Conservation (phyloP, 345 rosid genomes). For the Gossypium herbaceum region DNA sequence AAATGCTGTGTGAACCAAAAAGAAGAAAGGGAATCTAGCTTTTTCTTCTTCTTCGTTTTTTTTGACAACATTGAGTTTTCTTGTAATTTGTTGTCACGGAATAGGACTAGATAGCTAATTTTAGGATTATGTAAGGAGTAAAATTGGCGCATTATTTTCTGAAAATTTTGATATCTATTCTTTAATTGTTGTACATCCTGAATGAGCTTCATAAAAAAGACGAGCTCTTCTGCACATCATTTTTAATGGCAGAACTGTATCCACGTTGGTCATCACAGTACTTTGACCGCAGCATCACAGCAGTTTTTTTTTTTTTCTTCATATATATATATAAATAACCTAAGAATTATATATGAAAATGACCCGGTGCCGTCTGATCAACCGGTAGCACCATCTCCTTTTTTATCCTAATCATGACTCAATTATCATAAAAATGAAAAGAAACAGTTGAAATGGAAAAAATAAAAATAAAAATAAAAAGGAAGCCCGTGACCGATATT, state of each 20-base stretch:
- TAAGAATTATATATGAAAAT: too few relatives aligned
- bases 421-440: too few relatives aligned
- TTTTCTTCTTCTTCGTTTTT: background rate
- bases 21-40: constrained; percentile 4
- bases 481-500: too few relatives aligned
- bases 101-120: constrained; percentile 10
- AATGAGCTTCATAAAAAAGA: constrained; percentile 4
- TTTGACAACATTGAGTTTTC: background rate
- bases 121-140: constrained; percentile 7
- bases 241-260: constrained; percentile 1
- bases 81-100: background rate
- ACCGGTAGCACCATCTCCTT: too few relatives aligned
- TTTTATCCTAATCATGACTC: too few relatives aligned
- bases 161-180: constrained; percentile 23
- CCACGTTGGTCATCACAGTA: background rate
- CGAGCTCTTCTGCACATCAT: background rate
- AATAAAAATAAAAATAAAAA: too few relatives aligned
- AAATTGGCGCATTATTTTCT: constrained; percentile 5
- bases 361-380: too few relatives aligned
- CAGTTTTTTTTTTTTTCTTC: background rate
- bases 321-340: too few relatives aligned
- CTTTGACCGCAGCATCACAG: background rate
- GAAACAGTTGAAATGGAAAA: too few relatives aligned
- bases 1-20: background rate
- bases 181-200: constrained; percentile 28